Percentiles rank a stretch among this genome's conserved stretches.
Conservation (phyloP, 1,284 basidiomycete species). For the Entoloma clypeatum region DNA sequence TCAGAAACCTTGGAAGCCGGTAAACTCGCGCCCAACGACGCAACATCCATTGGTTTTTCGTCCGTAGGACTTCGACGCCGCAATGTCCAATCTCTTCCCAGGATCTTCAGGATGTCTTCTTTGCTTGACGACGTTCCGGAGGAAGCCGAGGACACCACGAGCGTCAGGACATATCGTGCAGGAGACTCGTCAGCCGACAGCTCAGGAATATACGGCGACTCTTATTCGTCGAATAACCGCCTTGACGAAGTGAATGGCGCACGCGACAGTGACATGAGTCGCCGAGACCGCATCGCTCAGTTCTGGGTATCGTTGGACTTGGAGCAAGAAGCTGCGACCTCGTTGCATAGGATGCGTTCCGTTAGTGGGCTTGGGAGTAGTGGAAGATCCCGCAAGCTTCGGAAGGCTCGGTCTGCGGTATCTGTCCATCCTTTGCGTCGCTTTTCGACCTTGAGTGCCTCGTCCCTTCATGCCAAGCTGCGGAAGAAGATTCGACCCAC, state of each 20-base stretch:
- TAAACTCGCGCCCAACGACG: no score
- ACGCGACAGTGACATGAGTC: no score
- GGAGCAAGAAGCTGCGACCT: constrained; percentile 21
- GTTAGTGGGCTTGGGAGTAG: constrained; percentile 10
- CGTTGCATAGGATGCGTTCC: constrained; percentile 9
- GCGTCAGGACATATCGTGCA: constrained; percentile 5
- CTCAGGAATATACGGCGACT: constrained; percentile 10
- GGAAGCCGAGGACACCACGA: constrained; percentile 13
- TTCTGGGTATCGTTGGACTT: constrained; percentile 33
- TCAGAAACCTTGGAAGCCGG: no score
- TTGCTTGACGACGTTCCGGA: constrained; percentile 14
- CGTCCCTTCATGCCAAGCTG: constrained; percentile 37
- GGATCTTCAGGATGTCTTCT: constrained; percentile 16
- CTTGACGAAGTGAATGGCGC: constrained; percentile 17
- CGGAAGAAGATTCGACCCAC: constrained; percentile 24
- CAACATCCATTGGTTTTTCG: no score
- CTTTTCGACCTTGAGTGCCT: constrained; percentile 31
- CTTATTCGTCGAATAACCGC: not conserved
- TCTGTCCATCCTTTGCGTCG: constrained; percentile 26
- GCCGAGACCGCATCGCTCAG: constrained; percentile 28
- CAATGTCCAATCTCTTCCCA: constrained; percentile 19
- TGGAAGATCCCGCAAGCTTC: constrained; percentile 24
- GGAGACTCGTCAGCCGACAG: constrained; percentile 8
- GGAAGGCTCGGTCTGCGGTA: constrained; percentile 31
- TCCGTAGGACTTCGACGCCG: no score